Evolutionary conservation across 345 rosid genomes (phyloP).

Genomic region (Eucalyptus sp.): DNA sequence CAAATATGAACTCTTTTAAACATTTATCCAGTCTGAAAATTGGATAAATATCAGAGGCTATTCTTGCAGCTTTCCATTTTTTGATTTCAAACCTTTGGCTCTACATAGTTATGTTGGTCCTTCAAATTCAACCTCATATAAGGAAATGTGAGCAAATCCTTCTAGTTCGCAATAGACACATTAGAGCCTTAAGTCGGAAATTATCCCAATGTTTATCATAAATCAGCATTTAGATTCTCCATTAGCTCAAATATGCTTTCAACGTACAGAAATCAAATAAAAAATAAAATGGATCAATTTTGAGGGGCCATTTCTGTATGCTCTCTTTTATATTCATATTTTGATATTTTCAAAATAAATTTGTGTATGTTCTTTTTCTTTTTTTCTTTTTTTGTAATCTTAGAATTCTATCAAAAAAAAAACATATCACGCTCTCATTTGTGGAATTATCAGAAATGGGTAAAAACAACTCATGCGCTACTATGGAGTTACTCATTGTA

Average conservation of each 20-base stretch:
- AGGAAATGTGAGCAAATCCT: not conserved
- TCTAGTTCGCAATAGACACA: not conserved
- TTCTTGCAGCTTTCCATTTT: not conserved
- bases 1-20: not conserved
- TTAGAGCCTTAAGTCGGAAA: not conserved
- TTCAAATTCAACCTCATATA: not conserved
- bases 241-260: not conserved
- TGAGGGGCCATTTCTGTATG: not conserved
- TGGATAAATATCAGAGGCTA: not conserved
- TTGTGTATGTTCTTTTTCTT: accelerated
- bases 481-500: too few relatives aligned
- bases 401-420: too few relatives aligned
- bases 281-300: not conserved
- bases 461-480: too few relatives aligned
- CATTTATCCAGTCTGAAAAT: not conserved
- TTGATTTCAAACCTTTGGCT: not conserved
- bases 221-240: not conserved
- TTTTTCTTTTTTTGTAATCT: not conserved
- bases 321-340: not conserved
- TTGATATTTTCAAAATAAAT: not conserved
- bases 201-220: not conserved
- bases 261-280: not conserved
- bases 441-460: too few relatives aligned
- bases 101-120: not conserved
- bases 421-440: too few relatives aligned